phyloP scores from a whole-genome alignment of 2,329 filamentous ascomycete genomes.

The Diaporthe ampelina region DNA sequence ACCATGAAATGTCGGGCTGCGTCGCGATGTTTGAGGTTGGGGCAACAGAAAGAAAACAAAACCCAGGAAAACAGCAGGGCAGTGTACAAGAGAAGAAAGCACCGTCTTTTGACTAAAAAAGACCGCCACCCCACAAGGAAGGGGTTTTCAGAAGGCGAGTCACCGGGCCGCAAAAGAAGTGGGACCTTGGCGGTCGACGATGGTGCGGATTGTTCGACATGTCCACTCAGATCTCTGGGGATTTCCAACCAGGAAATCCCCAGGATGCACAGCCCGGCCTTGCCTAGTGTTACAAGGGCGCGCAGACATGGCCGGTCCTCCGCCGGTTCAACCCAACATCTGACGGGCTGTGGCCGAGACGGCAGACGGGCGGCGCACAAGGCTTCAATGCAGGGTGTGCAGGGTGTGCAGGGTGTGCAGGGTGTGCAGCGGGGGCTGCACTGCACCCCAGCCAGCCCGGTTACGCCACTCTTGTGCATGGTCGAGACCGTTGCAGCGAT shows the following conservation, averaged over 20 bases:
- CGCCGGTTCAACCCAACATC: conserved; percentile 11
- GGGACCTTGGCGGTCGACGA: conserved; percentile 35
- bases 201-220: conserved; percentile 26
- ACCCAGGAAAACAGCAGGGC: neutral
- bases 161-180: conserved; percentile 38
- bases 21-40: neutral
- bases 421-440: neutral
- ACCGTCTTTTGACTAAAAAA: conserved; percentile 14
- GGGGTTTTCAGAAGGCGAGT: conserved; percentile 26
- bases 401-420: neutral
- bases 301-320: conserved; percentile 32
- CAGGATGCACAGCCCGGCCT: neutral
- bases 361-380: neutral
- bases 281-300: conserved; percentile 12
- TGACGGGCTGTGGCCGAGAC: conserved; percentile 24
- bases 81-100: neutral
- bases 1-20: conserved; percentile 2
- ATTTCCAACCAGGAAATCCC: conserved; percentile 11
- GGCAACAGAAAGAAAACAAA: neutral
- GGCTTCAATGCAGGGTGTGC: too few species aligned
- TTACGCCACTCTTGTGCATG: conserved; percentile 17
- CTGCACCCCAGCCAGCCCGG: conserved; percentile 14
- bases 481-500: conserved; percentile 21
- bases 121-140: conserved; percentile 35
- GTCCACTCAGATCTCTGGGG: conserved; percentile 5